Conservation (phyloP, 768 basidiomycete species). For the Suillus bovinus region DNA sequence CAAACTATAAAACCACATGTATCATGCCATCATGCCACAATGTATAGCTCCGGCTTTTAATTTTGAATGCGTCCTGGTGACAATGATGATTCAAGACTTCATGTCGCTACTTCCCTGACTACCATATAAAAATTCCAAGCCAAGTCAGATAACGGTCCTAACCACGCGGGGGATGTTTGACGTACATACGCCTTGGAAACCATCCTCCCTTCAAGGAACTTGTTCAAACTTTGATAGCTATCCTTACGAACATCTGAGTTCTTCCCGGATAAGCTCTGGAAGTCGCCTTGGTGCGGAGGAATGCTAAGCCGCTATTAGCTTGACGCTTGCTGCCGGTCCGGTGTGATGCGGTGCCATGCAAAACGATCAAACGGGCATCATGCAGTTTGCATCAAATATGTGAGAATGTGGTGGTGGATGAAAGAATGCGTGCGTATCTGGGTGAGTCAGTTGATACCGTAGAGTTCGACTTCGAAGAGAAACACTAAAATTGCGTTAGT, state of each 20-base stretch:
- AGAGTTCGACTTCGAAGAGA: background rate
- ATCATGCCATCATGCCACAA: background rate
- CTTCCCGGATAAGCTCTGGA: background rate
- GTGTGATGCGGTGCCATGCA: background rate
- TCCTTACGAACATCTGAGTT: background rate
- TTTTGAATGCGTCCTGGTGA: background rate
- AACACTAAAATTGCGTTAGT: background rate
- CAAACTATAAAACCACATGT: slow-evolving; percentile 1
- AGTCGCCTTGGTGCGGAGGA: background rate
- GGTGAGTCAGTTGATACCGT: background rate
- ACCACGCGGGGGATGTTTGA: background rate
- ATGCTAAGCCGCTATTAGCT: background rate
- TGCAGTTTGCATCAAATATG: background rate
- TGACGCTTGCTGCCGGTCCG: background rate
- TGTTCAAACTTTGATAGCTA: background rate
- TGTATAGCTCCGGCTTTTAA: slow-evolving; percentile 1
- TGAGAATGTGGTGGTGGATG: background rate
- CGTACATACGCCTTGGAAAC: slow-evolving; percentile 3
- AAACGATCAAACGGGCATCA: background rate
- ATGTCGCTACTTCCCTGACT: background rate
- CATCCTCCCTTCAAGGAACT: background rate
- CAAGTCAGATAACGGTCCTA: slow-evolving; percentile 1
- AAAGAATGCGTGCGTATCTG: background rate
- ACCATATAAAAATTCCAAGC: background rate
- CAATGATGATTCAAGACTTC: background rate